Base-by-base conservation (phyloP, 2,329 filamentous ascomycete species). In the Ascomycota sp. region DNA sequence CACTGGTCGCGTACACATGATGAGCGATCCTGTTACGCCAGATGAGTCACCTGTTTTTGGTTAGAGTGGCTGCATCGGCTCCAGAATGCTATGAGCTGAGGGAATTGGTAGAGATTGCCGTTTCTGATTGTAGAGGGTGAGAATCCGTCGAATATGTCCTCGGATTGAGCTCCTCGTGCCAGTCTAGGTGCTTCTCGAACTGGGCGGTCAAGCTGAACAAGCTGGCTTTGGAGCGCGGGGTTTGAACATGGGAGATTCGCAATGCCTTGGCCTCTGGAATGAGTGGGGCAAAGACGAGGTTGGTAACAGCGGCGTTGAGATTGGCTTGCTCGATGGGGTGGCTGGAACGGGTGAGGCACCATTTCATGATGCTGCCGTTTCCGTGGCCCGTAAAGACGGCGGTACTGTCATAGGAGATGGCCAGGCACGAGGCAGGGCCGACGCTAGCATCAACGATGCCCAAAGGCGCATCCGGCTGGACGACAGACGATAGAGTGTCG, bases 281-380 rank as follows among this genome's bases (percentile, higher is more conserved):
- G 56, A 79, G 71, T 8, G 71, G 64, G 20, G 81, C 57, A 51
- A 89, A 78, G n/a, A 62, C 47, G 17, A 95, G 44, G 40, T 91
- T 93, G 8, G 80, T 89, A 22, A 93, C 72, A 12, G 82, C 72
- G 4, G 81, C 77, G 31, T 82, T 82, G 33, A 91, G 63, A 34
- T 76, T 77, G 2, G 69, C 62, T 28, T 86, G 44, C 30, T 75
- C 70, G 3, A 71, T 66, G 2, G 68, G 64, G 36, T 78, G 75
- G 34, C 69, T 70, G 35, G 69, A 68, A 38, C 74, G 72, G 23
- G 71, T 70, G 19, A 86, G 63, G 46, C 81, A 80, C 86, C 86
- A 95, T 31, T 66, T 63, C 21, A 81, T 57, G 25, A 94, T 64
- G 43, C 78, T 79, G 30, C 86, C 86, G 40, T 67, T 77, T 12